Evolutionary conservation across 306 rosid species (phyloP).

Genomic region (Lathyrus tuberosus): DNA sequence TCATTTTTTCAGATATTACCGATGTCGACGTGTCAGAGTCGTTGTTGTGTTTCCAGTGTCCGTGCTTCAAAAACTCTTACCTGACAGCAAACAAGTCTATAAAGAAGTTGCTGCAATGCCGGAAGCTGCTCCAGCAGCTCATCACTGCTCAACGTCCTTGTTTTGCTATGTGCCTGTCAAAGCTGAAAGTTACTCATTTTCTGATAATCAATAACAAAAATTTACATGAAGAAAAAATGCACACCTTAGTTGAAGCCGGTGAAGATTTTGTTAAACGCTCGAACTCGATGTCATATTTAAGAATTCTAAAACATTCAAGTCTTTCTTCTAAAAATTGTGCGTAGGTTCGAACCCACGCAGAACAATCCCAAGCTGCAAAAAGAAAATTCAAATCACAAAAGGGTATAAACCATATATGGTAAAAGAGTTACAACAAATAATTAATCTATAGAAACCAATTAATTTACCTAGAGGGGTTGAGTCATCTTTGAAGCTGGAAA

Average conservation of each 20-base stretch:
- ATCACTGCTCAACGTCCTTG: conserved; percentile 50
- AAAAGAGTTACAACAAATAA: conserved; percentile 6
- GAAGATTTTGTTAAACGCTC: conserved; percentile 70
- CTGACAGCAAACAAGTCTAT: conserved; percentile 77
- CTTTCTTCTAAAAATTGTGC: conserved; percentile 86
- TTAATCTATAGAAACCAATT: background rate
- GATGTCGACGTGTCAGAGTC: no score
- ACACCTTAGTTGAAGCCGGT: conserved; percentile 56
- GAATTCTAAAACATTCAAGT: conserved; percentile 73
- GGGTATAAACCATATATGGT: no score
- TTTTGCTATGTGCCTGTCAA: conserved; percentile 68
- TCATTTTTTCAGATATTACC: no score
- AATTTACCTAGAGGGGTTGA: conserved; percentile 78
- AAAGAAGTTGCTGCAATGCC: conserved; percentile 88
- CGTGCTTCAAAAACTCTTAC: conserved; percentile 42
- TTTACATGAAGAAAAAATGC: conserved; percentile 2
- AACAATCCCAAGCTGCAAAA: conserved; percentile 95
- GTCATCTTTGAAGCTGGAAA: conserved; percentile 88
- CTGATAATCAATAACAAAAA: conserved; percentile 6
- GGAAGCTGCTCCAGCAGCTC: conserved; percentile 84
- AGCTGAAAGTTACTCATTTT: conserved; percentile 37
- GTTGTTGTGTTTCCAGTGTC: no score
- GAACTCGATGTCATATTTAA: conserved; percentile 77
- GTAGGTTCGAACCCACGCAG: conserved; percentile 89
- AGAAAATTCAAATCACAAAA: conserved; percentile 19